Base-by-base conservation (phyloP, 2,329 filamentous ascomycete genomes). In the Zymoseptoria tritici region DNA sequence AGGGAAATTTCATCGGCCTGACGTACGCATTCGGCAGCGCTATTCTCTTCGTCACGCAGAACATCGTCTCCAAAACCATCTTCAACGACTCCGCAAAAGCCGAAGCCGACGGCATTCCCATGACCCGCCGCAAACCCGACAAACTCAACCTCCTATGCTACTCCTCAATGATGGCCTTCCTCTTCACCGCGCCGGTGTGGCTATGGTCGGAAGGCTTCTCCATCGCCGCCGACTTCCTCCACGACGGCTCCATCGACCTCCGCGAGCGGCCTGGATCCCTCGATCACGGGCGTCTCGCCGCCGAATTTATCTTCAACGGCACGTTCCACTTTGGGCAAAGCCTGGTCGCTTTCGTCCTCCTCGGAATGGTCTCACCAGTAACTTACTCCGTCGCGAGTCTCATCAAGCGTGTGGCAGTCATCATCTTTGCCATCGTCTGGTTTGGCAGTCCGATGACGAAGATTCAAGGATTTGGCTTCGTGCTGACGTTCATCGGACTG, bases 221-320 rank as follows among this genome's bases (percentile, higher is more conserved):
- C 2, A 81, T 99, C 22, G 76, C 96, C 2, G 78, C 82, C 52
- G 91, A 96, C 71, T 86, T 97, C 66, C 80, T 93, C 36, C 81
- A 85, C 56, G 90, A 96, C 69, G 91, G 91, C n/a, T 82, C 86
- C 1, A 81, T 97, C 57, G 85, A 87, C 36, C 81, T 92, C 26
- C 85, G 88, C 11, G 87, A 89, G 68, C 88, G 90, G 64, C 87
- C 92, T 61, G 90, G 88, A 24, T 85, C 90, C 2, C 76, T 85
- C 57, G 84, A 86, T 61, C 84, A 86, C 68, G 83, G 83, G 54
- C 77, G 80, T 8, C 75, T 88, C 7, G 73, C 80, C 1, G 70
- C 95, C n/a, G 94, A 99, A 72, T 97, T 96, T 73, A 74, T 97
- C 56, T 97, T 99, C 81, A 99, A 99, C 74, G 94, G 94, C 58